Evolutionary conservation across 2,329 filamentous ascomycete genomes (phyloP).

Genomic region (Colletotrichum sp.): DNA sequence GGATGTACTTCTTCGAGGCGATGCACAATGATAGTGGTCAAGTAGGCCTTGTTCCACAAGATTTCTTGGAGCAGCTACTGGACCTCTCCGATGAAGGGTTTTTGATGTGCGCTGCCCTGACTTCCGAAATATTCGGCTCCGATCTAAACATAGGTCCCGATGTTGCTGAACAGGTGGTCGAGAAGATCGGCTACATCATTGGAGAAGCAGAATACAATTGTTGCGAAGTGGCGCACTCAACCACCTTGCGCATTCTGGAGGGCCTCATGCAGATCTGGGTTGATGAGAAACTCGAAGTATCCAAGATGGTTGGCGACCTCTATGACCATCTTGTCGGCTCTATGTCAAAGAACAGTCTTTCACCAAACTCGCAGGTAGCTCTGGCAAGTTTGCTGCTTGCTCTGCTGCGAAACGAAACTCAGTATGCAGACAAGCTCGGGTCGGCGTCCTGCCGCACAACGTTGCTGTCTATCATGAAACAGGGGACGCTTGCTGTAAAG

Average conservation of each 20-base stretch:
- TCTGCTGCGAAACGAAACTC: slow-evolving; percentile 69
- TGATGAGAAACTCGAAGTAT: slow-evolving; percentile 62
- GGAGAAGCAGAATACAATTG: slow-evolving; percentile 67
- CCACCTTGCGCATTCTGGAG: slow-evolving; percentile 72
- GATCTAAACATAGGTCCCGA: slow-evolving; percentile 56
- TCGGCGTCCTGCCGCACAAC: slow-evolving; percentile 70
- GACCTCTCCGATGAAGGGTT: slow-evolving; percentile 57
- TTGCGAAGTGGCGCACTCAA: slow-evolving; percentile 74
- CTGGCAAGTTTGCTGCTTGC: slow-evolving; percentile 73
- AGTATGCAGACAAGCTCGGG: slow-evolving; percentile 66
- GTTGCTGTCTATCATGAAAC: slow-evolving; percentile 74
- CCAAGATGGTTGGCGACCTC: slow-evolving; percentile 73
- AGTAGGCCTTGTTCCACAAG: slow-evolving; percentile 53
- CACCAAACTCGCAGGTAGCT: slow-evolving; percentile 69
- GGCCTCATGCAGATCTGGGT: slow-evolving; percentile 70
- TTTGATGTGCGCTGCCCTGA: slow-evolving; percentile 53
- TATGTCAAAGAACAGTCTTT: slow-evolving; percentile 72
- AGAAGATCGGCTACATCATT: slow-evolving; percentile 57
- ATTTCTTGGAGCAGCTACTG: slow-evolving; percentile 56
- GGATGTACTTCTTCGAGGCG: slow-evolving; percentile 49
- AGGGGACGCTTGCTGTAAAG: slow-evolving; percentile 73
- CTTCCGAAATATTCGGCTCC: slow-evolving; percentile 58
- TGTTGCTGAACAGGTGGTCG: slow-evolving; percentile 52
- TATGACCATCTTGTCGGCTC: slow-evolving; percentile 79
- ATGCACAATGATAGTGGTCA: slow-evolving; percentile 48